Percentiles rank a stretch among this genome's conserved stretches.
phyloP scores from a whole-genome alignment of 1,284 basidiomycete species.

The Marasmius fiardii region DNA sequence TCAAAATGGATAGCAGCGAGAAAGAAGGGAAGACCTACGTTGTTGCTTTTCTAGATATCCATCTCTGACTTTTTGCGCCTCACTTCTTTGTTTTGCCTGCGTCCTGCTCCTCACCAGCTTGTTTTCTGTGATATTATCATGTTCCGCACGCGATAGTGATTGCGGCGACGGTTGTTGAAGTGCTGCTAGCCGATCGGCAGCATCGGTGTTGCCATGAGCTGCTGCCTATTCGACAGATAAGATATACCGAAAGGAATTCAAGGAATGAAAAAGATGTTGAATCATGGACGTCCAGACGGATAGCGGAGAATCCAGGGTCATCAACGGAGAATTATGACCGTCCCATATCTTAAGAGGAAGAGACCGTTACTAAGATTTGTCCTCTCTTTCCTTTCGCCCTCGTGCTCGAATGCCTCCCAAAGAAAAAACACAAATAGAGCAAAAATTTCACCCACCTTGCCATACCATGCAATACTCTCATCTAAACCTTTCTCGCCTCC shows the following conservation, averaged over 20 bases:
- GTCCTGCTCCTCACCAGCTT: constrained; percentile 85
- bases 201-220: constrained; percentile 81
- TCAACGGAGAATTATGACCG: too few relatives aligned
- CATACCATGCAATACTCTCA: constrained; percentile 70
- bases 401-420: neutral
- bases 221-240: constrained; percentile 47
- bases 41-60: constrained; percentile 8
- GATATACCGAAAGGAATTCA: neutral
- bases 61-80: constrained; percentile 29
- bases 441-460: constrained; percentile 36
- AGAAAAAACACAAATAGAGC: neutral
- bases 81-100: constrained; percentile 71
- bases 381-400: too few relatives aligned
- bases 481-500: constrained; percentile 66
- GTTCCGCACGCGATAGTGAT: constrained; percentile 73
- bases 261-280: neutral
- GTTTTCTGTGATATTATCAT: constrained; percentile 74
- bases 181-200: constrained; percentile 69
- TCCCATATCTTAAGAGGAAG: too few relatives aligned
- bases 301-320: too few relatives aligned
- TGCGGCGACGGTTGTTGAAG: constrained; percentile 57
- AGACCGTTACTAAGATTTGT: too few relatives aligned
- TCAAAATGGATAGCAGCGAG: neutral
- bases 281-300: too few relatives aligned
- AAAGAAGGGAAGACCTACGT: constrained; percentile 12